A percentile compares a stretch with the other conserved stretches of the same genome.
phyloP scores from a whole-genome alignment of 176 grass and related monocot genomes.

The Zoysia pacifica region DNA sequence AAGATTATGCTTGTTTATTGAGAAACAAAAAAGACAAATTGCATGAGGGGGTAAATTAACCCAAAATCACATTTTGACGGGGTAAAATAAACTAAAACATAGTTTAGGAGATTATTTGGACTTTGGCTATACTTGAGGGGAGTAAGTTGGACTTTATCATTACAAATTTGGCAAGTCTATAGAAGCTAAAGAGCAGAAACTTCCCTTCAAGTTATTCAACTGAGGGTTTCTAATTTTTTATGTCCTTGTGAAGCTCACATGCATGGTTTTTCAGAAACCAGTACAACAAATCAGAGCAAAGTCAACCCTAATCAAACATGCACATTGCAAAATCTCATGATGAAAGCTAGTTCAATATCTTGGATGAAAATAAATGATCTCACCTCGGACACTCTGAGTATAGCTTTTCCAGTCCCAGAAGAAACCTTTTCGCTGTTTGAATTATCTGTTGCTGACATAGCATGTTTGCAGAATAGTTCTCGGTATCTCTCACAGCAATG shows the following conservation, averaged over 20 bases:
- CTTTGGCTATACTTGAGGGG: too few relatives aligned
- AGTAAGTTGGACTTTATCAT: too few relatives aligned
- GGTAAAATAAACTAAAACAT: too few relatives aligned
- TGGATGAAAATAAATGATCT: constrained; percentile 30
- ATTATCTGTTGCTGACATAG: constrained; percentile 67
- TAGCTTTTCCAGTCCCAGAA: constrained; percentile 82
- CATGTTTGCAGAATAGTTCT: constrained; percentile 94
- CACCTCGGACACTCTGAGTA: constrained; percentile 91
- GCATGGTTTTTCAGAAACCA: constrained; percentile 24
- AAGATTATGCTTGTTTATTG: too few relatives aligned
- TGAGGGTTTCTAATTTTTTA: background rate
- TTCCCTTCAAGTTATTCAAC: constrained; percentile 10
- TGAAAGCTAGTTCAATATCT: constrained; percentile 27
- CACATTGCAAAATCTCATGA: constrained; percentile 3
- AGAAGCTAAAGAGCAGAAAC: background rate
- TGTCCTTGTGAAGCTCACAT: background rate
- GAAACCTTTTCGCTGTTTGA: constrained; percentile 71
- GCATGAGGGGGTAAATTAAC: too few relatives aligned
- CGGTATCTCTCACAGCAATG: constrained; percentile 97
- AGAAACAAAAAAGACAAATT: too few relatives aligned
- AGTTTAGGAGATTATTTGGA: too few relatives aligned
- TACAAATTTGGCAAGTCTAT: background rate
- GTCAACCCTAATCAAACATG: background rate
- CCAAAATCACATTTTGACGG: too few relatives aligned
- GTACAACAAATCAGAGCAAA: constrained; percentile 16